A percentile compares a stretch with the other conserved stretches of the same genome.
phyloP scores from a whole-genome alignment of 1,284 basidiomycete genomes.

The Xanthoconium separans region DNA sequence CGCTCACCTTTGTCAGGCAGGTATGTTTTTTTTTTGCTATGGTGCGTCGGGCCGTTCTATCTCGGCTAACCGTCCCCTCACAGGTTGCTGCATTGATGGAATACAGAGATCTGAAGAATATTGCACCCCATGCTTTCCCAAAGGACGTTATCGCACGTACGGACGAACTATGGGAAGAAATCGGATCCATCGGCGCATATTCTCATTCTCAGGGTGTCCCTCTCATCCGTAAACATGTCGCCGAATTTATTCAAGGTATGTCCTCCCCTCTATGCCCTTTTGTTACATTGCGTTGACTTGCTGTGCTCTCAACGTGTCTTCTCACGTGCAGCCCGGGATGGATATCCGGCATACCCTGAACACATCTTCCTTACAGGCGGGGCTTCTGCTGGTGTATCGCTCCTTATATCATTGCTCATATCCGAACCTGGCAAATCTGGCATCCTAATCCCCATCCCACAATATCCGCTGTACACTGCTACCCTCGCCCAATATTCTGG shows the following conservation, averaged over 20 bases:
- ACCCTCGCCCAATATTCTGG: conserved; percentile 86
- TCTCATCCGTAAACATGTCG: conserved; percentile 85
- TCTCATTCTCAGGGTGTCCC: conserved; percentile 94
- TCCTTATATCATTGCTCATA: conserved; percentile 84
- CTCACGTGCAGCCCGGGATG: conserved; percentile 74
- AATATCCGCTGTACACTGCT: conserved; percentile 97
- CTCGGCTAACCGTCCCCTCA: not conserved
- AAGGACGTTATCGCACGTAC: conserved; percentile 85
- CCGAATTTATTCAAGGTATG: conserved; percentile 71
- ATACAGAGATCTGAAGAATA: conserved; percentile 82
- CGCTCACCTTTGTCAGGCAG: conserved; percentile 93
- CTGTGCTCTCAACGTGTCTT: not conserved
- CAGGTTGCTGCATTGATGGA: conserved; percentile 91
- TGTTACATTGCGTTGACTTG: conserved; percentile 7
- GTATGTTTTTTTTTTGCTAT: conserved; percentile 40
- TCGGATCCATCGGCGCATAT: conserved; percentile 95
- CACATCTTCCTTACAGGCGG: conserved; percentile 94
- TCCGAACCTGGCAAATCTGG: conserved; percentile 61
- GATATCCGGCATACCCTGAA: conserved; percentile 79
- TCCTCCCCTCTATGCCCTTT: not conserved
- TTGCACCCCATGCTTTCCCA: conserved; percentile 82
- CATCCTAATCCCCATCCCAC: conserved; percentile 94
- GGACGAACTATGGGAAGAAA: conserved; percentile 76
- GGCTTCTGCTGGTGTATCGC: conserved; percentile 89
- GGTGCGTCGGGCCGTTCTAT: not conserved